These are phyloP conservation scores for Phytopythium aichiense DNA, from an alignment of 352 stramenopile genomes.

Conservation along the genomic window DNA sequence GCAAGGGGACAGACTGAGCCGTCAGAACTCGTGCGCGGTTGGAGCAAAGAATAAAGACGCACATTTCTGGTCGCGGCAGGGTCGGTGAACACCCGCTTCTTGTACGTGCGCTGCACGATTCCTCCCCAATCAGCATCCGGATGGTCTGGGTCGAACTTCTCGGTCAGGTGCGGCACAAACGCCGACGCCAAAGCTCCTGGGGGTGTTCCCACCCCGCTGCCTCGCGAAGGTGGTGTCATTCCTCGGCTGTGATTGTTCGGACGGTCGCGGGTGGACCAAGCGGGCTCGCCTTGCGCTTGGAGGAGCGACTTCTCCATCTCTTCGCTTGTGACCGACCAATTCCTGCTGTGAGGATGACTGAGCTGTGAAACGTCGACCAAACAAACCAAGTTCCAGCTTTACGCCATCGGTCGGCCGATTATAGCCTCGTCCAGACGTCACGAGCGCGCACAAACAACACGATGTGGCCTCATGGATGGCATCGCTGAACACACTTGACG, in stretches of 20 bases:
- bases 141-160: slow-evolving; percentile 74
- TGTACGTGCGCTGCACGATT: slow-evolving; percentile 56
- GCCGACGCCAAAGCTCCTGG: not conserved
- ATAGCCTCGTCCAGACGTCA: not conserved
- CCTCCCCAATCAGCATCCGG: slow-evolving; percentile 73
- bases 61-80: slow-evolving; percentile 40
- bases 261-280: slow-evolving; percentile 22
- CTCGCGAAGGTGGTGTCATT: slow-evolving; percentile 3
- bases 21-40: not conserved
- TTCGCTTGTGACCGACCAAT: slow-evolving; percentile 2
- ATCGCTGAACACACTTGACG: not conserved
- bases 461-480: not conserved
- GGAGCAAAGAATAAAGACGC: slow-evolving; percentile 2
- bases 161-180: slow-evolving; percentile 43
- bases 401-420: not conserved
- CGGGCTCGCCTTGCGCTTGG: slow-evolving; percentile 31
- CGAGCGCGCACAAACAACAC: not conserved
- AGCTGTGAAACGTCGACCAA: not conserved
- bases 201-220: not conserved
- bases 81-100: slow-evolving; percentile 55
- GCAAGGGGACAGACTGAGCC: not conserved
- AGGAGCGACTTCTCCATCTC: slow-evolving; percentile 44
- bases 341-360: not conserved
- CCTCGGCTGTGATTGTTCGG: not conserved
- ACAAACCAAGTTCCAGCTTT: not conserved